Percentiles rank a stretch among this genome's conserved stretches.
Conservation (phyloP, 106 monocot species). For the Allium sativum region DNA sequence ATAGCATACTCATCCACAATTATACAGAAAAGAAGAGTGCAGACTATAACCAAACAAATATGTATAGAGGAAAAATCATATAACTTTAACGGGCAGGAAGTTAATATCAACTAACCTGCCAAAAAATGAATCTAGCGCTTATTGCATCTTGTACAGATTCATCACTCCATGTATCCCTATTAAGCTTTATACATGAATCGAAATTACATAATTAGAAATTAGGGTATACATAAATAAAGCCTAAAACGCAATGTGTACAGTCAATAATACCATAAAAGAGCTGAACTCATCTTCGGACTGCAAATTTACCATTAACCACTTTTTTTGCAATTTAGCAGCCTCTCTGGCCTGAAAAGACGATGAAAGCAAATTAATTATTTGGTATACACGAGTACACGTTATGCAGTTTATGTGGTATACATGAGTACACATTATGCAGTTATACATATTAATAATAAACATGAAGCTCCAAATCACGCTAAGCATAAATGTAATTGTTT, state of each 20-base stretch:
- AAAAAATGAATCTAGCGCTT: not conserved
- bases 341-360: not conserved
- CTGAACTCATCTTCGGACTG: not conserved
- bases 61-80: not conserved
- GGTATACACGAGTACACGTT: not conserved
- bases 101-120: not conserved
- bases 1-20: not conserved
- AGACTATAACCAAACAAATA: not conserved
- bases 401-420: not conserved
- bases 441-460: not conserved
- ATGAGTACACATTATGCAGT: not conserved
- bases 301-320: conserved; percentile 10
- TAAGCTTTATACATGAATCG: conserved; percentile 1
- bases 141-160: conserved; percentile 1
- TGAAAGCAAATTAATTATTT: too few relatives aligned
- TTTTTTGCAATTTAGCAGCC: not conserved
- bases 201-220: not conserved
- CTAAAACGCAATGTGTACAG: not conserved
- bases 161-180: conserved; percentile 7
- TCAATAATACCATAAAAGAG: conserved; percentile 5
- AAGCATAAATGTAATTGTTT: not conserved
- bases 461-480: not conserved
- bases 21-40: not conserved
- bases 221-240: not conserved
- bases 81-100: not conserved